Evolutionary conservation across 495 filamentous ascomycete genomes (phyloP), one percentile per base, ranked within the genome.

Genomic region (Lophiotrema nucula): DNA sequence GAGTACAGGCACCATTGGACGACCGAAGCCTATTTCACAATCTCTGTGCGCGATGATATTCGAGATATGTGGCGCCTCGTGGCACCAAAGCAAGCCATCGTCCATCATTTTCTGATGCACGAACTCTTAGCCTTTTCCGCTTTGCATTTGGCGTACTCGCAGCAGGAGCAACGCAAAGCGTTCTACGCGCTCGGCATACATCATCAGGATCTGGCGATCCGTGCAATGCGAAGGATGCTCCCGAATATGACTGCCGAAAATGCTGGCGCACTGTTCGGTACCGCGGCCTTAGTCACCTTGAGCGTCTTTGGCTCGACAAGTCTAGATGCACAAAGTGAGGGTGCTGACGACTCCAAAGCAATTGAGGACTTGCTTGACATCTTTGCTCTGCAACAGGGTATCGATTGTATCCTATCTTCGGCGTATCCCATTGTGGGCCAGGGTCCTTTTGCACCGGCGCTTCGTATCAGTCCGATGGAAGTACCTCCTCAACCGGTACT

Each of bases 51-150:
- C 11, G 39, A 56, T 16, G 58, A 66, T 23, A 37, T 61, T 5
- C 31, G 41, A 15, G 1, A 62, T 2, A 42, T 65, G 28, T 68
- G 57, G 56, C 35, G 44, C 42, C 13, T 51, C 13, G 25, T 10
- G 5, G 53, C 53, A 2, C 65, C 65, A 1, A 55, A 62, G 21
- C n/a, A 47, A 39, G 65, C 62, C 23, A 43, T 59, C 12, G 16
- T 27, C 1, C 38, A 60, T 35, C 45, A 19, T 1, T 66, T 55
- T 31, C 57, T 68, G n/a, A 61, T 68, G 57, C 65, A 65, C 50
- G 48, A 62, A 28, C 27, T 68, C 1, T 58, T 68, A 15, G 58
- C 62, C 26, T 58, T 55, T n/a, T 62, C 65, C 1, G 62, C 65
- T 6, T 22, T 62, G 2, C 65, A 68, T 44, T 28, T 58, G 10